Percentiles rank a stretch among this genome's conserved stretches.
Conservation (phyloP, 2,329 filamentous ascomycete species). For the Corynespora cassiicola region DNA sequence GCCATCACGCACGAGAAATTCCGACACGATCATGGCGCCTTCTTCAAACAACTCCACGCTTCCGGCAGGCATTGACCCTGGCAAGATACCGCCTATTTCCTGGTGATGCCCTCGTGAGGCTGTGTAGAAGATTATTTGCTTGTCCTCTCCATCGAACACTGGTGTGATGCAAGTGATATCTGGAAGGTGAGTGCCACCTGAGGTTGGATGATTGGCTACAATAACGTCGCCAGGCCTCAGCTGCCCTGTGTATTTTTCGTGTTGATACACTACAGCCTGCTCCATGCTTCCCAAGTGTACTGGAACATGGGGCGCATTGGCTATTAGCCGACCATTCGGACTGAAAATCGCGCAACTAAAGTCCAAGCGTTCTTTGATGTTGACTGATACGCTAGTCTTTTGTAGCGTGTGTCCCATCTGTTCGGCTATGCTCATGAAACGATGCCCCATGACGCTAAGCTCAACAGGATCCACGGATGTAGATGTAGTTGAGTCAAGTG, state of each 20-base stretch:
- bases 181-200: slow-evolving; percentile 36
- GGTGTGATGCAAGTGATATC: slow-evolving; percentile 35
- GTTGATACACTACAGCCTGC: slow-evolving; percentile 33
- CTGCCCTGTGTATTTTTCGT: slow-evolving; percentile 22
- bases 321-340: slow-evolving; percentile 27
- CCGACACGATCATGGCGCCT: slow-evolving; percentile 54
- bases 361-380: slow-evolving; percentile 36
- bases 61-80: slow-evolving; percentile 50
- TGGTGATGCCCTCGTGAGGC: slow-evolving; percentile 36
- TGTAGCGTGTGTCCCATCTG: slow-evolving; percentile 31
- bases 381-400: slow-evolving; percentile 26
- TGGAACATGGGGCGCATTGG: slow-evolving; percentile 35
- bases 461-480: slow-evolving; percentile 16
- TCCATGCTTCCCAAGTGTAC: slow-evolving; percentile 32
- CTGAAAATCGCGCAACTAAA: slow-evolving; percentile 32
- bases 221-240: slow-evolving; percentile 33
- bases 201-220: slow-evolving; percentile 33
- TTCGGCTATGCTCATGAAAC: slow-evolving; percentile 34
- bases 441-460: slow-evolving; percentile 23
- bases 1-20: slow-evolving; percentile 43
- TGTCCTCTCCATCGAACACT: slow-evolving; percentile 26
- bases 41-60: slow-evolving; percentile 56
- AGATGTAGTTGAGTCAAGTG: slow-evolving; percentile 2
- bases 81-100: slow-evolving; percentile 34
- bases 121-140: slow-evolving; percentile 31